A percentile compares a stretch with the other conserved stretches of the same genome.
phyloP scores from a whole-genome alignment of 2,329 filamentous ascomycete species.

The Cadophora gregata region DNA sequence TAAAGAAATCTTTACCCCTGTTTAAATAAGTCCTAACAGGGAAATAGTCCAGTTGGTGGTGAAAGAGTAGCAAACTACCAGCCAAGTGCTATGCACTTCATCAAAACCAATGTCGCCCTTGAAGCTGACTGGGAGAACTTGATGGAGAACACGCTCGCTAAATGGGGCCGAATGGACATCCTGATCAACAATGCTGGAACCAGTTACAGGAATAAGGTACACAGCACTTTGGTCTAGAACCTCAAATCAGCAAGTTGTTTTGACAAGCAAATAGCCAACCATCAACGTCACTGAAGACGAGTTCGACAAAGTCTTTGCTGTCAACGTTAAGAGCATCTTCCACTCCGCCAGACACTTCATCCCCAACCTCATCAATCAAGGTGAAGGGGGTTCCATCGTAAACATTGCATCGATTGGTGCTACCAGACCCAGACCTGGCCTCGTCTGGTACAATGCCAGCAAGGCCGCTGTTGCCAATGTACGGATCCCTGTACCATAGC shows the following conservation, averaged over 20 bases:
- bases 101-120: conserved; percentile 56
- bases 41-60: conserved; percentile 51
- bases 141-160: conserved; percentile 52
- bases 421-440: conserved; percentile 62
- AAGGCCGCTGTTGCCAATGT: conserved; percentile 70
- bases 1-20: too few relatives aligned
- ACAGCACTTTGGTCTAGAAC: background rate
- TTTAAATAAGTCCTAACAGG: conserved; percentile 17
- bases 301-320: conserved; percentile 69
- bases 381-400: conserved; percentile 65
- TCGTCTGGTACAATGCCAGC: conserved; percentile 74
- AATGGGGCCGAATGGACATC: conserved; percentile 60
- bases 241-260: background rate
- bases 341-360: conserved; percentile 62
- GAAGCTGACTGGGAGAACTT: conserved; percentile 59
- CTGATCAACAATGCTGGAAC: conserved; percentile 67
- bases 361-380: conserved; percentile 63
- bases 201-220: conserved; percentile 62
- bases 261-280: conserved; percentile 52
- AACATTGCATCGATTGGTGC: conserved; percentile 71
- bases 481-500: conserved; percentile 25
- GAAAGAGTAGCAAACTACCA: conserved; percentile 50
- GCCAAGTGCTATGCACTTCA: conserved; percentile 46
- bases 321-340: conserved; percentile 73
- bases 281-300: conserved; percentile 68